Evolutionary conservation across 208 protist species (phyloP).

Genomic region (Leptomonas seymouri): DNA sequence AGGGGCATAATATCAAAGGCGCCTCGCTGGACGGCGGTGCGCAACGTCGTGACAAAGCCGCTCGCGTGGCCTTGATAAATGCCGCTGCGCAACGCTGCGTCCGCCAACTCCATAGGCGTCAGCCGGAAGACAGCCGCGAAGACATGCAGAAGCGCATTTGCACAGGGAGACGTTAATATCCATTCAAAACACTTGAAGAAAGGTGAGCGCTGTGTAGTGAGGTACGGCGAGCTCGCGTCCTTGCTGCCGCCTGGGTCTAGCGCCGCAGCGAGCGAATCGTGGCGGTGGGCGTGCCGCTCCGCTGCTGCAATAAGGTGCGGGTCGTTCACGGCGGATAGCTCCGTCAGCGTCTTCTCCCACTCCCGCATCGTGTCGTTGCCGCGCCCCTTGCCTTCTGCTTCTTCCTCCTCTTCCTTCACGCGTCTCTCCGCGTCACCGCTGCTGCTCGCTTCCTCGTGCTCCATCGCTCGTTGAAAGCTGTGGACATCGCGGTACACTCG

Average conservation of each 20-base stretch:
- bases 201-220: constrained; percentile 43
- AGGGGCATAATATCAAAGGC: constrained; percentile 71
- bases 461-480: constrained; percentile 19
- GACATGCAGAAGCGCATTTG: constrained; percentile 76
- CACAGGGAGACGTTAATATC: constrained; percentile 68
- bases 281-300: constrained; percentile 26
- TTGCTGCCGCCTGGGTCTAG: not conserved
- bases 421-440: not conserved
- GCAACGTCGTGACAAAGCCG: constrained; percentile 49
- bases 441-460: not conserved
- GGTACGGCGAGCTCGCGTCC: not conserved
- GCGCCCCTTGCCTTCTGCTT: not conserved
- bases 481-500: constrained; percentile 33
- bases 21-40: constrained; percentile 36
- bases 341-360: constrained; percentile 30
- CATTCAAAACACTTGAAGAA: constrained; percentile 44
- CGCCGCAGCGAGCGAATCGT: constrained; percentile 3
- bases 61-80: constrained; percentile 61
- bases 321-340: constrained; percentile 25
- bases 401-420: not conserved
- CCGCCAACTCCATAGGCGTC: constrained; percentile 64
- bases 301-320: constrained; percentile 10
- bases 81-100: constrained; percentile 69
- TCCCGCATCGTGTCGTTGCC: constrained; percentile 6
- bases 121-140: constrained; percentile 63